These are phyloP conservation scores for Paramarasmius palmivorus DNA, from an alignment of 1,284 basidiomycete genomes.

Conservation along the genomic window DNA sequence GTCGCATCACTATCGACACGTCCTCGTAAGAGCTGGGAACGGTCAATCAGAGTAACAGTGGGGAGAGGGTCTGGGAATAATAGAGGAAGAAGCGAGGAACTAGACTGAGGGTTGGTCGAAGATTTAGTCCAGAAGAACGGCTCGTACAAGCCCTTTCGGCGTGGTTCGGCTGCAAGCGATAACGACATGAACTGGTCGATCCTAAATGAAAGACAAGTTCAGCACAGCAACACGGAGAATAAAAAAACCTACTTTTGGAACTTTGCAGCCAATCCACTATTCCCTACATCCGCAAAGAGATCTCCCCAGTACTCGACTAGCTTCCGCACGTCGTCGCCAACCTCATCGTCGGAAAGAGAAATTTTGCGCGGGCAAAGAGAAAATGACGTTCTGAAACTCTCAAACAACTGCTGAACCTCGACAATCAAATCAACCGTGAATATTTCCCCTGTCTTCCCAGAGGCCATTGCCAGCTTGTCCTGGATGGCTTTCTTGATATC, in stretches of 20 bases:
- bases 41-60: slow-evolving; percentile 64
- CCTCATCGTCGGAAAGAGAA: slow-evolving; percentile 27
- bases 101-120: slow-evolving; percentile 37
- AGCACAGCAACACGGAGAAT: slow-evolving; percentile 7
- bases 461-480: slow-evolving; percentile 43
- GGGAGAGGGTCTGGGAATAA: slow-evolving; percentile 76
- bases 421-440: slow-evolving; percentile 42
- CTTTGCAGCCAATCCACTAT: slow-evolving; percentile 50
- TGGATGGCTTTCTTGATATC: slow-evolving; percentile 44
- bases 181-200: slow-evolving; percentile 77
- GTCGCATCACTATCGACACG: slow-evolving; percentile 64
- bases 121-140: slow-evolving; percentile 69
- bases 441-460: slow-evolving; percentile 39
- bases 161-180: slow-evolving; percentile 73
- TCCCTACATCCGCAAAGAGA: slow-evolving; percentile 43
- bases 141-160: slow-evolving; percentile 69
- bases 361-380: slow-evolving; percentile 48
- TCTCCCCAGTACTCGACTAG: slow-evolving; percentile 58
- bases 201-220: slow-evolving; percentile 35
- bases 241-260: slow-evolving; percentile 55
- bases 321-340: slow-evolving; percentile 49
- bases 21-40: slow-evolving; percentile 59
- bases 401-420: slow-evolving; percentile 48
- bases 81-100: slow-evolving; percentile 62
- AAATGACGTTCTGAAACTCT: slow-evolving; percentile 51